Evolutionary conservation across 2,329 filamentous ascomycete genomes (phyloP).

Genomic region (Alternaria panax): DNA sequence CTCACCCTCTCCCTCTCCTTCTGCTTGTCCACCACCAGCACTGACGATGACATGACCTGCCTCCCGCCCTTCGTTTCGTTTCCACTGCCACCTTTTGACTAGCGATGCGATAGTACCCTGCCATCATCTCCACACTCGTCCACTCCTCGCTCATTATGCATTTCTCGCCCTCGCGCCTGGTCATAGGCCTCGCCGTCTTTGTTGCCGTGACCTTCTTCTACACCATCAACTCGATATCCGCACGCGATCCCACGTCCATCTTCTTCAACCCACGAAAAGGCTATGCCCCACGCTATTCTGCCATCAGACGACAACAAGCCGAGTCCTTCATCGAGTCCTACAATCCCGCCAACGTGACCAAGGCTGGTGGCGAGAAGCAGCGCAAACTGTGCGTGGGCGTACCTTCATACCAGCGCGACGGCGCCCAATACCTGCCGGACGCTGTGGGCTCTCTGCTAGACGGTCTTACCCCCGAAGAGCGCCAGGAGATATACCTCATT

Average conservation of each 20-base stretch:
- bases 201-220: conserved; percentile 30
- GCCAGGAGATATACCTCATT: conserved; percentile 52
- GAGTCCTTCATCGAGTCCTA: conserved; percentile 34
- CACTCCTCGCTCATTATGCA: conserved; percentile 25
- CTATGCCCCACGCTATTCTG: conserved; percentile 45
- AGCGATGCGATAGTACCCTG: conserved; percentile 20
- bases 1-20: neutral
- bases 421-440: conserved; percentile 51
- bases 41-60: conserved; percentile 20
- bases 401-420: conserved; percentile 52
- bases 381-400: conserved; percentile 55
- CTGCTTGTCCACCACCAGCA: neutral
- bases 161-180: conserved; percentile 29
- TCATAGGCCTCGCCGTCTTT: conserved; percentile 27
- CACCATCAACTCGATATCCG: conserved; percentile 34
- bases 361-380: conserved; percentile 23
- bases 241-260: conserved; percentile 46
- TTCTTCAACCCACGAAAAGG: conserved; percentile 46
- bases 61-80: neutral
- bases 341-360: conserved; percentile 28
- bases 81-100: neutral
- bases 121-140: conserved; percentile 8
- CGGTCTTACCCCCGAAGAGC: conserved; percentile 52
- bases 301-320: conserved; percentile 40
- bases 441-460: conserved; percentile 56